These are phyloP conservation scores for Digitaria exilis DNA, from an alignment of 202 grass and related monocot species.

Conservation along the genomic window DNA sequence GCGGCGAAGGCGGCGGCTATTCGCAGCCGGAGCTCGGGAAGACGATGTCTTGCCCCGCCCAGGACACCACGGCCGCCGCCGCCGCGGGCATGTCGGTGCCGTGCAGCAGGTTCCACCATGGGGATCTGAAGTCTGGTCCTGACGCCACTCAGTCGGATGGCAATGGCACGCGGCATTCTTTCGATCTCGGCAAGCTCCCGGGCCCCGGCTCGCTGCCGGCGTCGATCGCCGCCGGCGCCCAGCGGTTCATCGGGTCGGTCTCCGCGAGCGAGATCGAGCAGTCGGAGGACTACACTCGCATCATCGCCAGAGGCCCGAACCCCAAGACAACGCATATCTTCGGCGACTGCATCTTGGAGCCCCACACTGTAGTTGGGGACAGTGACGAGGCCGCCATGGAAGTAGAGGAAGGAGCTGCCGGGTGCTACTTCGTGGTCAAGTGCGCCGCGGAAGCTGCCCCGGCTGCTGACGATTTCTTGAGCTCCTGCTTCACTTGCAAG, in stretches of 20 bases:
- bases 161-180: conserved; percentile 33
- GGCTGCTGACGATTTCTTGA: conserved; percentile 50
- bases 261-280: conserved; percentile 92
- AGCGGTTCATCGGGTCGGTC: conserved; percentile 56
- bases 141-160: conserved; percentile 28
- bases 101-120: conserved; percentile 44
- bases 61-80: conserved; percentile 34
- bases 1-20: too few species aligned
- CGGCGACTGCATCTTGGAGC: conserved; percentile 85
- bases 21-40: conserved; percentile 67
- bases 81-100: conserved; percentile 53
- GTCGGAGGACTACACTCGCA: conserved; percentile 98
- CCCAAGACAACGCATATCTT: conserved; percentile 95
- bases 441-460: conserved; percentile 6
- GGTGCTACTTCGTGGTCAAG: conserved; percentile 51
- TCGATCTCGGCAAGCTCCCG: conserved; percentile 60
- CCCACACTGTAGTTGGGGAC: conserved; percentile 38
- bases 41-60: conserved; percentile 62
- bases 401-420: conserved; percentile 13
- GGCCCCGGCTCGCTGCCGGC: conserved; percentile 62
- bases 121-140: conserved; percentile 67
- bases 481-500: conserved; percentile 78
- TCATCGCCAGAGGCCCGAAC: conserved; percentile 88
- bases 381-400: conserved; percentile 34
- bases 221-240: conserved; percentile 28